Percentiles rank a stretch among this genome's conserved stretches.
These are phyloP conservation scores for Cryphonectria naterciae DNA, from an alignment of 2,329 filamentous ascomycete species.

Conservation along the genomic window DNA sequence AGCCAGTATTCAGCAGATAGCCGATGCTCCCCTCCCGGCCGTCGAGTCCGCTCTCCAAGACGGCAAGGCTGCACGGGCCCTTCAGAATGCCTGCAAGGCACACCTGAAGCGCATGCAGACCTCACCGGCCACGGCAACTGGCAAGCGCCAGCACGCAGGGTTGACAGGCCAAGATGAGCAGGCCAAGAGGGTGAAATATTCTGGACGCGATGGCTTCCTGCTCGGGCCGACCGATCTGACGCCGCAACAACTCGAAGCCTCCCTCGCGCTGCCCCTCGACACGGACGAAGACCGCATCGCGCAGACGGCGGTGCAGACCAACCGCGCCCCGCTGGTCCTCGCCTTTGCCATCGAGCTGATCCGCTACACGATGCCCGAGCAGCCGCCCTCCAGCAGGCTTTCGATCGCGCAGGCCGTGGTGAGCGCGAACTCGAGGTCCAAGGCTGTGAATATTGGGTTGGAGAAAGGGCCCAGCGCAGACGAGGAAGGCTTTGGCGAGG, in stretches of 20 bases:
- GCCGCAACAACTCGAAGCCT: constrained; percentile 64
- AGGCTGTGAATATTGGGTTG: constrained; percentile 76
- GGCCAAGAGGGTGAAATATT: constrained; percentile 41
- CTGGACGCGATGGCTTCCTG: constrained; percentile 35
- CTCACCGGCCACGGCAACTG: constrained; percentile 26
- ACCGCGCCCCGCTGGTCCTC: constrained; percentile 80
- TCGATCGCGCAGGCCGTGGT: constrained; percentile 85
- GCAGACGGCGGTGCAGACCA: constrained; percentile 66
- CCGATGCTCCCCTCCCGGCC: constrained; percentile 49
- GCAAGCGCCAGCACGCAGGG: constrained; percentile 40
- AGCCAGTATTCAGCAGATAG: constrained; percentile 58
- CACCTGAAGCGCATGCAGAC: constrained; percentile 47
- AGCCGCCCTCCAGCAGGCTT: constrained; percentile 80
- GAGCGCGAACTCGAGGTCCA: constrained; percentile 77
- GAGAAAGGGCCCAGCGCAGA: constrained; percentile 67
- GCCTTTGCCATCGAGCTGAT: constrained; percentile 77
- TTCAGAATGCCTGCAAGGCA: constrained; percentile 59
- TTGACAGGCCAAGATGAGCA: constrained; percentile 26
- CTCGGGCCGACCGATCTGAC: constrained; percentile 42
- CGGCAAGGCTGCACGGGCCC: constrained; percentile 52
- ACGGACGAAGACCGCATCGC: constrained; percentile 64
- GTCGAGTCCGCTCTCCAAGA: constrained; percentile 54
- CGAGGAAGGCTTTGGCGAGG: constrained; percentile 73
- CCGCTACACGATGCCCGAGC: constrained; percentile 81
- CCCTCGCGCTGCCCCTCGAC: constrained; percentile 62